Evolutionary conservation across 2,329 filamentous ascomycete genomes (phyloP), one percentile per base, ranked within the genome.

Genomic region (Talaromyces sp.): DNA sequence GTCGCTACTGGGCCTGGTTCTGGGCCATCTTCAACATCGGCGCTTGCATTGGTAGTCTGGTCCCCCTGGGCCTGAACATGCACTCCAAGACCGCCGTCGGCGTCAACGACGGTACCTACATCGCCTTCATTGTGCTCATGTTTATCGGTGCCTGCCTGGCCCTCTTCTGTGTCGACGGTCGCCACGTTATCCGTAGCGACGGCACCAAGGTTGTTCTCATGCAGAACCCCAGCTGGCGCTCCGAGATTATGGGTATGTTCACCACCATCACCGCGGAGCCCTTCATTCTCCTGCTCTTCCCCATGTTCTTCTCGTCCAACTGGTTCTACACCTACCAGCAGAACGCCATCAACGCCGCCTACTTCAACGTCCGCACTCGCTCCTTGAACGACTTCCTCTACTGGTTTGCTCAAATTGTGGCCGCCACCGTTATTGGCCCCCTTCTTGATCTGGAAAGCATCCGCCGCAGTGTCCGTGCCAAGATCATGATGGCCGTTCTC

Each of bases 1-100:
- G 91, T 57, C 85, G 87, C 63, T 95, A 92, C 75, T 93, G 95
- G 72, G 88, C 88, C 65, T 87, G 85, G 81, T 95, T 95, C 78
- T 95, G 91, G 91, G 85, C 89, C 75, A 93, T 96, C 71, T 95
- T 95, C 84, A 95, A 95, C 78, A 74, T 91, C 63, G 91, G 91
- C 66, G 91, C 86, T 68, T 91, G 93, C 66, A 89, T 95, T 71
- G 91, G 91, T 66, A 85, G 86, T 70, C 69, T 85, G 75, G 63
- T 66, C 49, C 61, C 64, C 44, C 62, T 66, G 44, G 64, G 63
- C 28, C 55, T 62, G 49, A 66, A 65, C 57, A 63, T 65, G 30
- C 47, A 65, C 55, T 39, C 55, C 55, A 63, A 53, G 49, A 32
- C 17, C 15, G 58, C 44, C 53, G 32, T 22, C 7, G 59, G 57